phyloP scores from a whole-genome alignment of 2,329 filamentous ascomycete species.

The Claviceps pusilla region DNA sequence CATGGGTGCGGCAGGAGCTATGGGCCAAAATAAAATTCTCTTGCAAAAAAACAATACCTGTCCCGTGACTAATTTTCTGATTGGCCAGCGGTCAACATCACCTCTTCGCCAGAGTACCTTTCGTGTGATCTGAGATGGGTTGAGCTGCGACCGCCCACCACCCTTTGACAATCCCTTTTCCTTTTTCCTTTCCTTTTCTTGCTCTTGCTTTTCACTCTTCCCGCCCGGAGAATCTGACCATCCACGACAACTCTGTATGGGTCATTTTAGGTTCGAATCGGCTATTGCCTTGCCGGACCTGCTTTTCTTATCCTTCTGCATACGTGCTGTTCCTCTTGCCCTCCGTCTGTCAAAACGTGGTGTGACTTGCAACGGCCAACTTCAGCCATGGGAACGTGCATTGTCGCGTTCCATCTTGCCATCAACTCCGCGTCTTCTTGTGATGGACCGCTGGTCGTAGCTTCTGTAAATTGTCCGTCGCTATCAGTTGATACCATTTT shows the following conservation, averaged over 20 bases:
- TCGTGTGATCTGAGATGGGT: conserved; percentile 18
- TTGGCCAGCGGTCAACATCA: conserved; percentile 21
- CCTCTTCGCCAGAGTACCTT: conserved; percentile 19
- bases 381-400: conserved; percentile 4
- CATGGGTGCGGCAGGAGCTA: conserved; percentile 1
- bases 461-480: conserved; percentile 1
- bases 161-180: conserved; percentile 6
- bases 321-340: neutral
- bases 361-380: conserved; percentile 5
- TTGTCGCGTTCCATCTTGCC: conserved; percentile 20
- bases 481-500: conserved; percentile 9
- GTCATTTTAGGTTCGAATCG: conserved; percentile 13
- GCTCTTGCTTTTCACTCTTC: conserved; percentile 14
- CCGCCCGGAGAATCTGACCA: conserved; percentile 7
- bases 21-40: conserved; percentile 17
- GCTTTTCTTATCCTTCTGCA: neutral
- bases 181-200: conserved; percentile 8
- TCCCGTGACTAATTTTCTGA: conserved; percentile 24
- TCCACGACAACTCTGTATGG: conserved; percentile 16
- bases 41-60: conserved; percentile 20
- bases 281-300: neutral
- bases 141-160: conserved; percentile 10
- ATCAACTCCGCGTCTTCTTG: conserved; percentile 4
- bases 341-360: neutral
- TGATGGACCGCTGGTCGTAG: neutral